A percentile compares a stretch with the other conserved stretches of the same genome.
phyloP scores from a whole-genome alignment of 306 rosid genomes.

The Heteromeles arbutifolia region DNA sequence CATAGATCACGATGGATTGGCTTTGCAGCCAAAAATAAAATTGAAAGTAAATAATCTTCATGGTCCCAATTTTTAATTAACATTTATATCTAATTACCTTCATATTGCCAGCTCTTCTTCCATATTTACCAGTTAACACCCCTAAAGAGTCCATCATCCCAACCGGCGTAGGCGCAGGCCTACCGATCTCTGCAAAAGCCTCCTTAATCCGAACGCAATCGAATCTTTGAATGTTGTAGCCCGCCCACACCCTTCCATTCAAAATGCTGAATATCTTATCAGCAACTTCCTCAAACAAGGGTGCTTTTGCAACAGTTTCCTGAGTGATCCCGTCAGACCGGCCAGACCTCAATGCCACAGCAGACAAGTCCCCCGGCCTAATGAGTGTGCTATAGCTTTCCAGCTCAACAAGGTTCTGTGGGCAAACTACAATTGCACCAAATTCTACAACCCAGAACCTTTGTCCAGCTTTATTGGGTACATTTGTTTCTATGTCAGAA shows the following conservation, averaged over 20 bases:
- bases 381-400: slow-evolving; percentile 70
- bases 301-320: slow-evolving; percentile 56
- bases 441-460: slow-evolving; percentile 69
- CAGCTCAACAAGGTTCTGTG: slow-evolving; percentile 63
- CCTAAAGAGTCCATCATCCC: slow-evolving; percentile 78
- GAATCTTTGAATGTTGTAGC: slow-evolving; percentile 78
- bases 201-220: slow-evolving; percentile 85
- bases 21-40: background rate
- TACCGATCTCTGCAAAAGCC: slow-evolving; percentile 55
- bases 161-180: slow-evolving; percentile 55
- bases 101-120: slow-evolving; percentile 97
- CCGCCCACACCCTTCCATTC: slow-evolving; percentile 91
- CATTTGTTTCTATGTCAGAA: slow-evolving; percentile 92
- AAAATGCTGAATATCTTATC: slow-evolving; percentile 62
- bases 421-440: slow-evolving; percentile 80
- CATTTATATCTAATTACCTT: slow-evolving; percentile 48
- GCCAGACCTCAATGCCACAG: slow-evolving; percentile 46
- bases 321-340: slow-evolving; percentile 78
- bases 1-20: background rate
- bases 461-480: slow-evolving; percentile 64
- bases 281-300: slow-evolving; percentile 69
- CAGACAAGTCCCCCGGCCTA: slow-evolving; percentile 57
- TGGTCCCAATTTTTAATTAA: background rate
- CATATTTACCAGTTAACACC: slow-evolving; percentile 56
- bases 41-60: background rate